Conservation (phyloP, 139 green algal genomes). For the Chlorella sp. region DNA sequence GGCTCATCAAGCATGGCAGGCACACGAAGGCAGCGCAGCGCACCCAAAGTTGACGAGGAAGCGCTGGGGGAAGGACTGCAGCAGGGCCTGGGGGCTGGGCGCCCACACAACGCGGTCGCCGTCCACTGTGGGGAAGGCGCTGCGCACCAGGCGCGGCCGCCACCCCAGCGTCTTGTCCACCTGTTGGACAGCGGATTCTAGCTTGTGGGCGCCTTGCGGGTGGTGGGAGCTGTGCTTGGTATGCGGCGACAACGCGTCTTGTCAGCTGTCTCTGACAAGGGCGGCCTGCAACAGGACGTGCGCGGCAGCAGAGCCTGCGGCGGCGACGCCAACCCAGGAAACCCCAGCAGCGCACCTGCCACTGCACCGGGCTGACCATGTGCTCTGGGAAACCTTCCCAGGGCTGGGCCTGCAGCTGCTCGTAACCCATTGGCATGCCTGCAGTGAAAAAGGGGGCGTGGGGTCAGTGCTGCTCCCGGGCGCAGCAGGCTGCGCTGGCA, state of each 20-base stretch:
- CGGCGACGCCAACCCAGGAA: not conserved
- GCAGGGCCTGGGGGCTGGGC: constrained; percentile 20
- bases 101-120: constrained; percentile 18
- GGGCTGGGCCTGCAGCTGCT: not conserved
- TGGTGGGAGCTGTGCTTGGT: too few relatives aligned
- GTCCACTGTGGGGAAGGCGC: not conserved
- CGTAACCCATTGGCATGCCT: constrained; percentile 6
- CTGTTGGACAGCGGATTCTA: not conserved
- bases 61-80: constrained; percentile 5
- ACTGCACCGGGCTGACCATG: constrained; percentile 1
- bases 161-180: not conserved
- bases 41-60: constrained; percentile 33
- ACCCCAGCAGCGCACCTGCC: not conserved
- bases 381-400: constrained; percentile 3
- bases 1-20: not conserved
- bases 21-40: not conserved
- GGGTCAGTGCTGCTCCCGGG: not conserved
- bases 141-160: not conserved
- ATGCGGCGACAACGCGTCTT: too few relatives aligned
- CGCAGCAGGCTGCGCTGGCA: not conserved
- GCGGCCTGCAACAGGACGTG: not conserved
- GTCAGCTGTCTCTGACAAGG: too few relatives aligned
- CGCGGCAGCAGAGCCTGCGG: not conserved
- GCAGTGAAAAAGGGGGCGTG: not conserved
- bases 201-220: too few relatives aligned